phyloP scores from a whole-genome alignment of 805 yeast genomes.

The Saturnispora bothae region DNA sequence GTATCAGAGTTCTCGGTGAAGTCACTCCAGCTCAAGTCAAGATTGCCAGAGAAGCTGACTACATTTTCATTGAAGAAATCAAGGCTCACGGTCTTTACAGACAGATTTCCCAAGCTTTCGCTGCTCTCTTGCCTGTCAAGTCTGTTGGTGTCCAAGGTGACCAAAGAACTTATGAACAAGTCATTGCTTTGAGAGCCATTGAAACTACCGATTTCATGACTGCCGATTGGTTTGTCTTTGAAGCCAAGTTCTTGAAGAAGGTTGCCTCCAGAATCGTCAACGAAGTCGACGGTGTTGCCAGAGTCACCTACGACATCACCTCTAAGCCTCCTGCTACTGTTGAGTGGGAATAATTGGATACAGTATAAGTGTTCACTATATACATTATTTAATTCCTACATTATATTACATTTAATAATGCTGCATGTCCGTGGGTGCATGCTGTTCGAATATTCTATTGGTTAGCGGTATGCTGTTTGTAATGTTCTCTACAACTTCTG shows the following conservation, averaged over 20 bases:
- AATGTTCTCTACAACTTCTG: slow-evolving; percentile 2
- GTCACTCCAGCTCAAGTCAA: slow-evolving; percentile 88
- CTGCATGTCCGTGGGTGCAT: no score
- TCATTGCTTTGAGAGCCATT: slow-evolving; percentile 95
- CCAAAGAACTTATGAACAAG: slow-evolving; percentile 98
- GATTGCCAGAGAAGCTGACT: slow-evolving; percentile 96
- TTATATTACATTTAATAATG: no score
- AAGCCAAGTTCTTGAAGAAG: slow-evolving; percentile 79
- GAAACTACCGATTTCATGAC: slow-evolving; percentile 99
- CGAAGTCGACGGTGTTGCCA: slow-evolving; percentile 97
- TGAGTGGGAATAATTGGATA: slow-evolving; percentile 99
- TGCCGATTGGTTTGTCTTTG: slow-evolving; percentile 97
- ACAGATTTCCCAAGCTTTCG: slow-evolving; percentile 94
- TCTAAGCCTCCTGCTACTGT: slow-evolving; percentile 99
- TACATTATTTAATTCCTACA: no score
- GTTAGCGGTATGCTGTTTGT: no score
- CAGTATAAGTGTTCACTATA: no score
- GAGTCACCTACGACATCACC: slow-evolving; percentile 97
- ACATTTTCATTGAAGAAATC: slow-evolving; percentile 93
- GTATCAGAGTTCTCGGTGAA: slow-evolving; percentile 95
- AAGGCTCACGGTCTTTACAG: slow-evolving; percentile 85
- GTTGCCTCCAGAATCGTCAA: slow-evolving; percentile 95
- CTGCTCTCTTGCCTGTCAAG: slow-evolving; percentile 92
- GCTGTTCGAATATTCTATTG: no score
- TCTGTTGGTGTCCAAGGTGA: slow-evolving; percentile 99